Percentiles rank a stretch among this genome's conserved stretches.
These are phyloP conservation scores for Baeospora myosura DNA, from an alignment of 1,284 basidiomycete genomes.

Conservation along the genomic window DNA sequence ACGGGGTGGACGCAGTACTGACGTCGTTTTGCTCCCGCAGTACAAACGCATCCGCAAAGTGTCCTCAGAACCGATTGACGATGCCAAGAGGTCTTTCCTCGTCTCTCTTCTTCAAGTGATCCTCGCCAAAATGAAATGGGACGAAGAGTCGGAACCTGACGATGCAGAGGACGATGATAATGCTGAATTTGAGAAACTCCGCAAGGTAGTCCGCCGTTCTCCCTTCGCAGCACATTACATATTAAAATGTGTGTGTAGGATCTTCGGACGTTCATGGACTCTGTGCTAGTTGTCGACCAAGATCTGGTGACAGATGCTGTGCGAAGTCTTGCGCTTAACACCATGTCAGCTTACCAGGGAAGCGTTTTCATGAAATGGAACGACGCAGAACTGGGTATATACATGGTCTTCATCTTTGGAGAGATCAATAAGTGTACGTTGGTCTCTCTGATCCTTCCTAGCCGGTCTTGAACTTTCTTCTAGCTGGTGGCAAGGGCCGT, in stretches of 20 bases:
- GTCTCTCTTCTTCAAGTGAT: constrained; percentile 74
- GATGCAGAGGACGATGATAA: constrained; percentile 88
- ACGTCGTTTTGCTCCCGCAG: constrained; percentile 28
- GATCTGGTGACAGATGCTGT: constrained; percentile 72
- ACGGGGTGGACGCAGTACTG: not conserved
- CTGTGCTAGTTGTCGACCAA: constrained; percentile 75
- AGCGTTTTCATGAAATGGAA: constrained; percentile 78
- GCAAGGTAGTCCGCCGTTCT: constrained; percentile 54
- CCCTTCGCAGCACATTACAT: constrained; percentile 9
- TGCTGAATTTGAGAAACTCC: constrained; percentile 77
- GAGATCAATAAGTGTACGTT: constrained; percentile 80
- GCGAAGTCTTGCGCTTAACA: constrained; percentile 64
- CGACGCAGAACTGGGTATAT: constrained; percentile 88
- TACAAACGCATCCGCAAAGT: constrained; percentile 75
- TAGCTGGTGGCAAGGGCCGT: constrained; percentile 68
- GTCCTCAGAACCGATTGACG: constrained; percentile 59
- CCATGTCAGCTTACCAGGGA: constrained; percentile 60
- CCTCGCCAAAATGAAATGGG: constrained; percentile 91
- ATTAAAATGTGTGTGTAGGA: constrained; percentile 41
- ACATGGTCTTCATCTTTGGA: constrained; percentile 89
- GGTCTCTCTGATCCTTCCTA: constrained; percentile 2
- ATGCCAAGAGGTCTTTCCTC: constrained; percentile 75
- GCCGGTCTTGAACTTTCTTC: constrained; percentile 3
- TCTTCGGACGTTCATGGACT: constrained; percentile 76
- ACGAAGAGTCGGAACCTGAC: constrained; percentile 70